Conservation (phyloP, 345 rosid genomes). For the Euclidium syriacum region DNA sequence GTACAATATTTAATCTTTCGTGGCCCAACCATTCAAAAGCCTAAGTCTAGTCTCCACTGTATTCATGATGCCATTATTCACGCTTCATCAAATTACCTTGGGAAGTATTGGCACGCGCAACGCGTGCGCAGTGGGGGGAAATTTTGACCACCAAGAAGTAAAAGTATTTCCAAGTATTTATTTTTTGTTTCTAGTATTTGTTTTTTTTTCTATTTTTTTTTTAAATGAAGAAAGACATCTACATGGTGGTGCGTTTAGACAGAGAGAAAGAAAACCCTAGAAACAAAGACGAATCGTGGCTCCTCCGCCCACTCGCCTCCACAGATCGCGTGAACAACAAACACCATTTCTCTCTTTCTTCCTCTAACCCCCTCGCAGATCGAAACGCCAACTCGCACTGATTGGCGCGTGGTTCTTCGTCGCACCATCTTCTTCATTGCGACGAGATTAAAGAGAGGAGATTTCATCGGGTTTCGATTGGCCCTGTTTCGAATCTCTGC, state of each 20-base stretch:
- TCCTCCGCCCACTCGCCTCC: slow-evolving; percentile 32
- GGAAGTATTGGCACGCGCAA: slow-evolving; percentile 32
- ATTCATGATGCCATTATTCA: slow-evolving; percentile 11
- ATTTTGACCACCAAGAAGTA: not conserved
- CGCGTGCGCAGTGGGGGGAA: slow-evolving; percentile 22
- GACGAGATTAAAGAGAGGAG: not conserved
- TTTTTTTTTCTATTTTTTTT: not conserved
- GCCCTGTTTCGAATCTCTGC: not conserved
- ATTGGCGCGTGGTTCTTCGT: slow-evolving; percentile 28
- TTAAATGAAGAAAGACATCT: not conserved
- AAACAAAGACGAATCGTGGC: not conserved
- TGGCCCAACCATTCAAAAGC: slow-evolving; percentile 3
- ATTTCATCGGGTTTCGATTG: not conserved
- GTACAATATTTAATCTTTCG: no score
- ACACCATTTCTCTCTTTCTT: slow-evolving; percentile 3
- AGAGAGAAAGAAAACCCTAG: slow-evolving; percentile 28
- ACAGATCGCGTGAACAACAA: slow-evolving; percentile 32
- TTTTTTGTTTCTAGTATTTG: not conserved
- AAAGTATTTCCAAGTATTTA: not conserved
- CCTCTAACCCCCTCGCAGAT: slow-evolving; percentile 11
- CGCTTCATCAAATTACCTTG: slow-evolving; percentile 1
- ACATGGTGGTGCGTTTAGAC: slow-evolving; percentile 1
- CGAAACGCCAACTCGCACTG: slow-evolving; percentile 33
- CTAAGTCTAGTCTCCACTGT: not conserved
- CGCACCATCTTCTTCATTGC: slow-evolving; percentile 4